Evolutionary conservation across 1,284 basidiomycete genomes (phyloP), one percentile per base, ranked within the genome.

Genomic region (Kwoniella shivajii): DNA sequence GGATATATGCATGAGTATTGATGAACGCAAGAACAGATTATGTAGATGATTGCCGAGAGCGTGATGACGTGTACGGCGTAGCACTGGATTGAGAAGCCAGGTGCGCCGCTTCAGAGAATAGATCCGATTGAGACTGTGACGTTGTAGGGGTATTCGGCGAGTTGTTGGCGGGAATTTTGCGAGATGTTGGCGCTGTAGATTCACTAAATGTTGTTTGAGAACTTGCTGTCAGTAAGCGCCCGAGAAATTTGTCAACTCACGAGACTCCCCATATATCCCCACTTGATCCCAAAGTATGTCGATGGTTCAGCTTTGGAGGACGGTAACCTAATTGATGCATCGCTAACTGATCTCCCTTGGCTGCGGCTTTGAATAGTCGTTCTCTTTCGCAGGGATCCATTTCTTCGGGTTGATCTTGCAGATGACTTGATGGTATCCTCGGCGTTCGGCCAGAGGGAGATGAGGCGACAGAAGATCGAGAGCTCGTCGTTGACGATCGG

Each of bases 281-380:
- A 4, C 39, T 27, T 10, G 39, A 33, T 16, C 49, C 54, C 9
- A 50, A 26, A 27, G 47, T 36, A 34, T 55, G 54, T 16, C 48
- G 30, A 34, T 45, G 47, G 30, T 48, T 42, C 34, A 22, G 1
- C n/a, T n/a, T 37, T 1, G 38, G 6, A 2, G 54, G 54, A 30
- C 48, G 54, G 29, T 34, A 56, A 22, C 57, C 57, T 22, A 46
- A 34, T 37, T 38, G 46, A 26, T 48, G 49, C 57, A 37, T 59
- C 6, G 53, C 53, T 14, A 55, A 30, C 36, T 48, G 57, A 27
- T 56, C 57, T 37, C 57, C 49, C 34, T 26, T 33, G 9, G 36
- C 27, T 4, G 47, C 57, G 20, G 48, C 49, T 38, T 27, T 55
- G 48, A 52, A 59, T n/a, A 41, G 29, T 34, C 30, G 51, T 18